Conservation (phyloP, 1,284 basidiomycete species). For the Sporisorium scitamineum region DNA sequence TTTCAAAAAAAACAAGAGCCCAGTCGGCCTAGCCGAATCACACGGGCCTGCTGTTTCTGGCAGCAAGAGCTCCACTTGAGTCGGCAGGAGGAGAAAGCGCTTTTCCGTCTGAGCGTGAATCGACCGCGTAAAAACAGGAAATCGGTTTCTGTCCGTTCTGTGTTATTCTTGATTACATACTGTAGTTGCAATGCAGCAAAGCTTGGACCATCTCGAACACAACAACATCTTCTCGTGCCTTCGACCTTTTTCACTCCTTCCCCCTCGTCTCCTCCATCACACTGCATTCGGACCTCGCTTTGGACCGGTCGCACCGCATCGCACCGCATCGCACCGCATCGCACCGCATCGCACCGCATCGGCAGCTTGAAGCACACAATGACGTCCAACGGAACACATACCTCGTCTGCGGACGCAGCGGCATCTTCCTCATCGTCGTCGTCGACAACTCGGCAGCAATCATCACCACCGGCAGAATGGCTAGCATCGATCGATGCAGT, state of each 20-base stretch:
- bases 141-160: background rate
- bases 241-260: too few relatives aligned
- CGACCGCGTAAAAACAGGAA: background rate
- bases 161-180: constrained; percentile 5
- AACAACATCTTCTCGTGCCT: background rate
- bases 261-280: background rate
- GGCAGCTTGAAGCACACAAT: constrained; percentile 3
- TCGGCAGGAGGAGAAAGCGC: background rate
- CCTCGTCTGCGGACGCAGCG: constrained; percentile 2
- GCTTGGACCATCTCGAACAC: background rate
- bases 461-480: constrained; percentile 43
- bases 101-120: background rate
- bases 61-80: background rate
- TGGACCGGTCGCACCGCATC: background rate
- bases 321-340: background rate
- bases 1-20: background rate
- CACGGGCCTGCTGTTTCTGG: background rate
- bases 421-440: constrained; percentile 5
- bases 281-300: background rate
- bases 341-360: background rate
- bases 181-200: constrained; percentile 2
- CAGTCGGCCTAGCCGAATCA: background rate
- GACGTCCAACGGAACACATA: constrained; percentile 15
- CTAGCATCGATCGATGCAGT: constrained; percentile 63
- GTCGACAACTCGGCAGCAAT: background rate